These are phyloP conservation scores for Skeletonema tropicum DNA, from an alignment of 108 stramenopile species.

Conservation along the genomic window DNA sequence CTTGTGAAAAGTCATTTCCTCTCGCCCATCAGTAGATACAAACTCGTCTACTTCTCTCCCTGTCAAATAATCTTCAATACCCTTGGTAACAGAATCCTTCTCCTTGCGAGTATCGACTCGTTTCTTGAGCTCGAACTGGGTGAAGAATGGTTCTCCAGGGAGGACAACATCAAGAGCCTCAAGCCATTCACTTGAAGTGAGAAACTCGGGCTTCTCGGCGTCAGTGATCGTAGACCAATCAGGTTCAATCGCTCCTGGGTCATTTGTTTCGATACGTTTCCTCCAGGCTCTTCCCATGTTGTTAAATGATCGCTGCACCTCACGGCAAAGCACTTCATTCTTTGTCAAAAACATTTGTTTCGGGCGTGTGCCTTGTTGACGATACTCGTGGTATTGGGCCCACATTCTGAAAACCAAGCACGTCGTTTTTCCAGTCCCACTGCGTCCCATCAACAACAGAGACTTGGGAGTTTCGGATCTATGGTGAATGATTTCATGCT, in stretches of 20 bases:
- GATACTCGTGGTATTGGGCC: slow-evolving; percentile 27
- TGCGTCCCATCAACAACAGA: slow-evolving; percentile 50
- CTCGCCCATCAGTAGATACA: background rate
- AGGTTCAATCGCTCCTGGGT: background rate
- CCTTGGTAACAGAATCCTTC: slow-evolving; percentile 45
- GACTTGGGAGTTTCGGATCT: slow-evolving; percentile 31
- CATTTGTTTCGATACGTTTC: slow-evolving; percentile 1
- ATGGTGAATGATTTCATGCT: slow-evolving; percentile 54
- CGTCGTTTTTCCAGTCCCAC: slow-evolving; percentile 56
- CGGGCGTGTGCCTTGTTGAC: slow-evolving; percentile 15
- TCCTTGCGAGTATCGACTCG: slow-evolving; percentile 30
- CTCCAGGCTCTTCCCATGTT: slow-evolving; percentile 58
- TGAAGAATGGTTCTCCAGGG: slow-evolving; percentile 47
- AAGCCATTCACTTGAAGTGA: slow-evolving; percentile 54
- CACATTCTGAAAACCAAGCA: slow-evolving; percentile 59
- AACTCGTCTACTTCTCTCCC: slow-evolving; percentile 2
- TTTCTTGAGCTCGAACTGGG: slow-evolving; percentile 28
- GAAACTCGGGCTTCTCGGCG: slow-evolving; percentile 24
- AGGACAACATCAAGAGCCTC: slow-evolving; percentile 40
- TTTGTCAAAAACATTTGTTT: slow-evolving; percentile 57
- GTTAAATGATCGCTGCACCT: slow-evolving; percentile 53
- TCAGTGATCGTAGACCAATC: slow-evolving; percentile 4
- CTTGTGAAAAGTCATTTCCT: slow-evolving; percentile 41
- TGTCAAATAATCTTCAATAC: slow-evolving; percentile 43
- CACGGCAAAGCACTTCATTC: slow-evolving; percentile 42